Evolutionary conservation across 768 basidiomycete species (phyloP).

Genomic region (Phylloporus arenicola): DNA sequence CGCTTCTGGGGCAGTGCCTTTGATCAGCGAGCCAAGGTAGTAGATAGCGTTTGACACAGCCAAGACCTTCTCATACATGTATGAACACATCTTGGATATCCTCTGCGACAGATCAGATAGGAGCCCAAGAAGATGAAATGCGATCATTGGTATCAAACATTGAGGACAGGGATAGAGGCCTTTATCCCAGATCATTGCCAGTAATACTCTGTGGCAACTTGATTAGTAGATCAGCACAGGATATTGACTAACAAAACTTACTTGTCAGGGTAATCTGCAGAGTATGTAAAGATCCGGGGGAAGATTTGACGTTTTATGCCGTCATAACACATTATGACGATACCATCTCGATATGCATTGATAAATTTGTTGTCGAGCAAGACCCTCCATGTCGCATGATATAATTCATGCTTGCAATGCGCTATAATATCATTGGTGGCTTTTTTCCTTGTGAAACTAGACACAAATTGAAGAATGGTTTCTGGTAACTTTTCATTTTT

Average conservation of each 20-base stretch:
- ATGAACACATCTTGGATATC: neutral
- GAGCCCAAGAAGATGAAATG: conserved; percentile 14
- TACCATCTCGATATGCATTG: conserved; percentile 19
- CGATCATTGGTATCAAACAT: conserved; percentile 16
- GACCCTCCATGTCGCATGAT: conserved; percentile 4
- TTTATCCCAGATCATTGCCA: conserved; percentile 25
- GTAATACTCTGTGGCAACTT: conserved; percentile 15
- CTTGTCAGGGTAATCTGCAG: too few relatives aligned
- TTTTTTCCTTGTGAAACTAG: neutral
- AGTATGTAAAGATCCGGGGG: too few relatives aligned
- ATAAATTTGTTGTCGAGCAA: conserved; percentile 16
- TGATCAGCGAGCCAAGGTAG: conserved; percentile 8
- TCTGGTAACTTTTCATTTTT: neutral
- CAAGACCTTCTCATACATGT: neutral
- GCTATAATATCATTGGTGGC: neutral
- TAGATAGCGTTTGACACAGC: conserved; percentile 8
- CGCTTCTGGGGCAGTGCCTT: conserved; percentile 5
- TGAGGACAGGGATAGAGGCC: conserved; percentile 30
- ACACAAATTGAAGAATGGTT: neutral
- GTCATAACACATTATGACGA: conserved; percentile 21
- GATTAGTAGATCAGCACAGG: too few relatives aligned
- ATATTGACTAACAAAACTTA: too few relatives aligned
- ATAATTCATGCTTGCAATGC: conserved; percentile 4
- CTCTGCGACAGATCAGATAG: conserved; percentile 2
- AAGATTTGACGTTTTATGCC: conserved; percentile 7